These are phyloP conservation scores for Colletotrichum sojae DNA, from an alignment of 2,329 filamentous ascomycete genomes.

Conservation along the genomic window DNA sequence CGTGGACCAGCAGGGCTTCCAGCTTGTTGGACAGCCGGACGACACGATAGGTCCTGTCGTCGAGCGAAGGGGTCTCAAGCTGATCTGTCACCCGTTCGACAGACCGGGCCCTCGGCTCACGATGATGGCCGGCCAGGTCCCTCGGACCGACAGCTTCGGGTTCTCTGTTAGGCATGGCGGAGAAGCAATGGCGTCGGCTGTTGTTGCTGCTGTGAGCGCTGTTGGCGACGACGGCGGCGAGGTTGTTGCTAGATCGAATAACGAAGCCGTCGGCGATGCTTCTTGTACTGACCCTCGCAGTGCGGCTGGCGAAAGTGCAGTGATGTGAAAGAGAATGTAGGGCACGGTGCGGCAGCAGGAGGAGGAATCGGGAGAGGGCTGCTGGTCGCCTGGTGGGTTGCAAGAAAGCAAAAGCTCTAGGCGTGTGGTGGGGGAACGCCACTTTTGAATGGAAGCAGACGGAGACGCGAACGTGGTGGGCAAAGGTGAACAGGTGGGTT, in stretches of 20 bases:
- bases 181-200: conserved; percentile 14
- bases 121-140: conserved; percentile 44
- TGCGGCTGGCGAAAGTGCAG: conserved; percentile 7
- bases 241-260: neutral
- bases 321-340: conserved; percentile 16
- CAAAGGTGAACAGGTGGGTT: conserved; percentile 1
- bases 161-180: conserved; percentile 44
- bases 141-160: conserved; percentile 31
- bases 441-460: conserved; percentile 36
- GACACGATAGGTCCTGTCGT: conserved; percentile 90
- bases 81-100: conserved; percentile 72
- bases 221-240: neutral
- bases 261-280: neutral
- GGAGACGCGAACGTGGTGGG: conserved; percentile 23
- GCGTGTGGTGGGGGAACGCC: conserved; percentile 38
- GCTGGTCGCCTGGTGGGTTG: conserved; percentile 34
- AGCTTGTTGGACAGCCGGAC: conserved; percentile 88
- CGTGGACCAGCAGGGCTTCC: conserved; percentile 92
- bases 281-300: conserved; percentile 6
- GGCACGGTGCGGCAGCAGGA: conserved; percentile 36
- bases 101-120: conserved; percentile 48
- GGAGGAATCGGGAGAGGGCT: conserved; percentile 28
- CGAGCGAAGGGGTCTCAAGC: conserved; percentile 86
- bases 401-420: conserved; percentile 23
- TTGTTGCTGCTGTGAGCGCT: neutral